These are phyloP conservation scores for Metarhizium guizhouense DNA, from an alignment of 2,329 filamentous ascomycete species.

Conservation along the genomic window DNA sequence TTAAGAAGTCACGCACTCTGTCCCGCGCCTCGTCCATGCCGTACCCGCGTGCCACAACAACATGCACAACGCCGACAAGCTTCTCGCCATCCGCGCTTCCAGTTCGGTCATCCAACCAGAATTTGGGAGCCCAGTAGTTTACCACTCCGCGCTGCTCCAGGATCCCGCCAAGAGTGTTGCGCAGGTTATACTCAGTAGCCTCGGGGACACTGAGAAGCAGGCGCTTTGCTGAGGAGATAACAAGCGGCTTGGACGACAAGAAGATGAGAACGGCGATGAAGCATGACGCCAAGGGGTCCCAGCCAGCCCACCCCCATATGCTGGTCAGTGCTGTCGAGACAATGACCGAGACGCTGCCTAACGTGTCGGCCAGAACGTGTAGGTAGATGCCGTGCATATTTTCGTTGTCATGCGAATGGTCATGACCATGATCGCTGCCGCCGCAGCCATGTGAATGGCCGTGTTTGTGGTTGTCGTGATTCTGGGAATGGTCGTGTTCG, in stretches of 20 bases:
- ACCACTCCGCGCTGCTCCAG: slow-evolving; percentile 75
- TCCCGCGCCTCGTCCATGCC: slow-evolving; percentile 77
- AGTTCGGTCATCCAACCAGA: slow-evolving; percentile 75
- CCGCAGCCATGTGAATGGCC: slow-evolving; percentile 36
- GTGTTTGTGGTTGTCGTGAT: slow-evolving; percentile 22
- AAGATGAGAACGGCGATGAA: slow-evolving; percentile 91
- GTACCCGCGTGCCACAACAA: slow-evolving; percentile 63
- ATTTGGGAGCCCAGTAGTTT: slow-evolving; percentile 77
- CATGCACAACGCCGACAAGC: slow-evolving; percentile 77
- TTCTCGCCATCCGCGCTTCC: slow-evolving; percentile 35
- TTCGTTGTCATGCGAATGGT: slow-evolving; percentile 67
- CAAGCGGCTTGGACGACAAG: slow-evolving; percentile 80
- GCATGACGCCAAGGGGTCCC: slow-evolving; percentile 90
- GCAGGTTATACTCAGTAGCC: slow-evolving; percentile 77
- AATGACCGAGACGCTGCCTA: slow-evolving; percentile 91
- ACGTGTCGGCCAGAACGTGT: slow-evolving; percentile 87
- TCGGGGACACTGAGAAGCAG: slow-evolving; percentile 79
- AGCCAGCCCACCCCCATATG: slow-evolving; percentile 82
- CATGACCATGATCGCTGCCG: slow-evolving; percentile 14
- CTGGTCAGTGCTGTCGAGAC: slow-evolving; percentile 83
- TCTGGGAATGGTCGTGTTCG: slow-evolving; percentile 25
- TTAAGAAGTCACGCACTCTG: slow-evolving; percentile 63
- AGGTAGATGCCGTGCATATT: slow-evolving; percentile 98
- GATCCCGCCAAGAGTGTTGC: slow-evolving; percentile 77
- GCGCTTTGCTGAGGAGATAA: slow-evolving; percentile 73